These are phyloP conservation scores for Solanum aculeatissimum DNA, from an alignment of 305 asterid species.

Conservation along the genomic window DNA sequence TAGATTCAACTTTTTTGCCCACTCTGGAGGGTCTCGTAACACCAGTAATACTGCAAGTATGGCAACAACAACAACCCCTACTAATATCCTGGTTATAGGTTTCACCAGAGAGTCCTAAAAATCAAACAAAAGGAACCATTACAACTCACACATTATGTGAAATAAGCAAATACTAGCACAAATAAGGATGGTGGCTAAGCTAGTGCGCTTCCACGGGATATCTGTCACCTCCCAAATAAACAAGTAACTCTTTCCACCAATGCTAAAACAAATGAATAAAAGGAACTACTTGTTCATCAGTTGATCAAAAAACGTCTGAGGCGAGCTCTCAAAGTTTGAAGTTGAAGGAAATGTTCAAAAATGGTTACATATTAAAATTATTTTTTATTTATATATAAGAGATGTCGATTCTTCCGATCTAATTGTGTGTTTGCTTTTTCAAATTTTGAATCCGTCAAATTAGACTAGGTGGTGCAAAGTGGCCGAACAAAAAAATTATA, in stretches of 20 bases:
- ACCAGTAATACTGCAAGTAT: conserved; percentile 27
- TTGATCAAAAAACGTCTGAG: too few relatives aligned
- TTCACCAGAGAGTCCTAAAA: conserved; percentile 74
- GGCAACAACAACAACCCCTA: conserved; percentile 48
- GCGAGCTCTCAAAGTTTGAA: too few relatives aligned
- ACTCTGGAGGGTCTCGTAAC: conserved; percentile 58
- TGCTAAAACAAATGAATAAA: background rate
- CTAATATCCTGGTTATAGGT: conserved; percentile 61
- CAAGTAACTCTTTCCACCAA: background rate
- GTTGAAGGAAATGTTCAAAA: too few relatives aligned
- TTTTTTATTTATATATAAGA: too few relatives aligned
- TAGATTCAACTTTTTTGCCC: conserved; percentile 60
- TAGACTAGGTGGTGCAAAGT: too few relatives aligned
- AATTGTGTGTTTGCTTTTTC: too few relatives aligned
- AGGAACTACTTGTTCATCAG: too few relatives aligned
- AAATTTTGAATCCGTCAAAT: too few relatives aligned
- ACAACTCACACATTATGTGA: background rate
- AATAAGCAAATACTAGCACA: background rate
- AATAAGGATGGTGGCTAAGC: background rate
- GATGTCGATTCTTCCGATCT: too few relatives aligned
- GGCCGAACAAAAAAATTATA: too few relatives aligned
- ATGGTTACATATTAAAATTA: too few relatives aligned
- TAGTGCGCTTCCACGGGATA: background rate
- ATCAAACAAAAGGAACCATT: background rate
- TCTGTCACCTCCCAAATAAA: background rate